Conservation (phyloP, 106 monocot genomes). For the Gastrodia elata region DNA sequence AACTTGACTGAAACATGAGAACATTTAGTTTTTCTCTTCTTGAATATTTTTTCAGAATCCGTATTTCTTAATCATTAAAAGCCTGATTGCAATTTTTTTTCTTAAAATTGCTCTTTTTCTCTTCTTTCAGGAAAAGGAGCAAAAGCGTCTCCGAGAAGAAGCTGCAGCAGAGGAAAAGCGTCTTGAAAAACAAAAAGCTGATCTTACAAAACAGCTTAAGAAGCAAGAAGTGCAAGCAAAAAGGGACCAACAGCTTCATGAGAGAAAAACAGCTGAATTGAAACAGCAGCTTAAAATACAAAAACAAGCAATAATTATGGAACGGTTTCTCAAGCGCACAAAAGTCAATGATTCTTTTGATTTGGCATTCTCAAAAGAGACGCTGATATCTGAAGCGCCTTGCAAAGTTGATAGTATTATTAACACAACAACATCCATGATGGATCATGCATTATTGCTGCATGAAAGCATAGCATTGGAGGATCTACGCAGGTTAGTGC, state of each 20-base stretch:
- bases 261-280: slow-evolving; percentile 47
- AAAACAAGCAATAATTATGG: slow-evolving; percentile 87
- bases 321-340: slow-evolving; percentile 70
- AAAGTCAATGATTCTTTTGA: slow-evolving; percentile 10
- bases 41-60: background rate
- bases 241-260: slow-evolving; percentile 30
- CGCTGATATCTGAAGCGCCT: background rate
- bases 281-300: slow-evolving; percentile 43
- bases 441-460: slow-evolving; percentile 50
- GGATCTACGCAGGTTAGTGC: slow-evolving; percentile 45
- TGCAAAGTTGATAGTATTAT: slow-evolving; percentile 12
- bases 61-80: background rate
- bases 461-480: slow-evolving; percentile 16
- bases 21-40: background rate
- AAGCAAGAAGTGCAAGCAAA: slow-evolving; percentile 41
- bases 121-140: slow-evolving; percentile 59
- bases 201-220: slow-evolving; percentile 44
- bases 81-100: background rate
- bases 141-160: slow-evolving; percentile 35
- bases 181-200: slow-evolving; percentile 69
- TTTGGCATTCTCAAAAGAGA: background rate
- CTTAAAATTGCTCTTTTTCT: background rate
- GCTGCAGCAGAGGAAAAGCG: slow-evolving; percentile 56
- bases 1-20: background rate
- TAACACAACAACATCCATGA: slow-evolving; percentile 26